Percentiles rank a stretch among this genome's conserved stretches.
phyloP scores from a whole-genome alignment of 169 alveolate species.

The Plasmodium vivax region DNA sequence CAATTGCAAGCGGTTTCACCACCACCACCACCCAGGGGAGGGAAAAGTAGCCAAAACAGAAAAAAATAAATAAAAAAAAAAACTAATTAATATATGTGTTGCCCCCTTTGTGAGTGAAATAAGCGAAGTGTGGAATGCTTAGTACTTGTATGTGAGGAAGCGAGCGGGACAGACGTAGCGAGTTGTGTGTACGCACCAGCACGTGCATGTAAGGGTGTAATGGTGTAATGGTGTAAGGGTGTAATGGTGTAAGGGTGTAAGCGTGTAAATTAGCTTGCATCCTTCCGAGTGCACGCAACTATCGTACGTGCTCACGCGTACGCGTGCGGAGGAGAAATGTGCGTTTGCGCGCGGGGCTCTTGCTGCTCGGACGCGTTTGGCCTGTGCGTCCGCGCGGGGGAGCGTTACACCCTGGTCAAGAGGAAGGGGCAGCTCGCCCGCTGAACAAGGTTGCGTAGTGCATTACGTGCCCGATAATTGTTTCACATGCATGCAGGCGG shows the following conservation, averaged over 20 bases:
- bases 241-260: too few relatives aligned
- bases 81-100: background rate
- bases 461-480: background rate
- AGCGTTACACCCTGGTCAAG: background rate
- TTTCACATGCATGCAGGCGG: background rate
- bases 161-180: background rate
- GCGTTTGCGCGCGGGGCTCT: background rate
- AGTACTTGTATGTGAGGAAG: background rate
- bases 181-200: background rate
- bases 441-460: background rate
- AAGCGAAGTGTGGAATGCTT: background rate
- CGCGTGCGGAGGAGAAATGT: background rate
- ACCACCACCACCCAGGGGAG: background rate
- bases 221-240: too few relatives aligned
- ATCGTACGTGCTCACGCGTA: background rate
- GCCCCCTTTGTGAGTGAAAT: background rate
- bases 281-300: background rate
- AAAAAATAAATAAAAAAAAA: too few relatives aligned
- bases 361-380: background rate
- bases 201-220: background rate
- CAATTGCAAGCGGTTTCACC: background rate
- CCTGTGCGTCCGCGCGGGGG: background rate
- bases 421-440: background rate
- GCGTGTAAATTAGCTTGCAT: background rate
- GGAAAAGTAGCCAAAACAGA: background rate